These are phyloP conservation scores for Rubroboletus satanas DNA, from an alignment of 768 basidiomycete genomes.

Conservation along the genomic window DNA sequence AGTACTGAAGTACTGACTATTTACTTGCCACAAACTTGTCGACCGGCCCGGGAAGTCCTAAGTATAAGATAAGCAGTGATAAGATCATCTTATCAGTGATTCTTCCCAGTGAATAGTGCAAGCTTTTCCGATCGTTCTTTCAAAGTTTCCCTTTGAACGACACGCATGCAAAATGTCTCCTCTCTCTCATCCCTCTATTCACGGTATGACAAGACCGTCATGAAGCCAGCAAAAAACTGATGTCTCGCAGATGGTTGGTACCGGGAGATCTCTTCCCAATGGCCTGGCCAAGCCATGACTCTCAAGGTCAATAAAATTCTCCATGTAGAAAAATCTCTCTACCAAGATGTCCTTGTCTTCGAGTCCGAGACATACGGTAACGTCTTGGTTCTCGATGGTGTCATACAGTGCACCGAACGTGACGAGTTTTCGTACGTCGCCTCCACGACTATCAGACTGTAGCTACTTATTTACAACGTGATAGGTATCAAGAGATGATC, in stretches of 20 bases:
- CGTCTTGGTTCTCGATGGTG: constrained; percentile 91
- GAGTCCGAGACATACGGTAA: constrained; percentile 97
- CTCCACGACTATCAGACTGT: not conserved
- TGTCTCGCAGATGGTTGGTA: constrained; percentile 81
- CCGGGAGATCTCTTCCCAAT: constrained; percentile 90
- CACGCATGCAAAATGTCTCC: constrained; percentile 42
- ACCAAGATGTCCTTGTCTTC: constrained; percentile 97
- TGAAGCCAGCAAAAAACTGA: constrained; percentile 8
- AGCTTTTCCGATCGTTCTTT: not conserved
- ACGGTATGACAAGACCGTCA: constrained; percentile 32
- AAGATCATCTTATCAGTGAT: constrained; percentile 4
- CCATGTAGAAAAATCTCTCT: constrained; percentile 88
- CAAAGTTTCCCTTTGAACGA: not conserved
- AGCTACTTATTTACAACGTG: not conserved
- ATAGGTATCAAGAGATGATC: constrained; percentile 98
- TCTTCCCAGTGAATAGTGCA: not conserved
- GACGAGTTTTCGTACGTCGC: constrained; percentile 95
- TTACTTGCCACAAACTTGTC: not conserved
- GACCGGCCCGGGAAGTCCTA: too few species aligned
- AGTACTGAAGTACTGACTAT: not conserved
- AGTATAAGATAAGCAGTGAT: not conserved
- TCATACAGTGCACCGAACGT: constrained; percentile 95
- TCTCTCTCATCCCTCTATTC: constrained; percentile 54
- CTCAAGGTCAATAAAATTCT: constrained; percentile 94
- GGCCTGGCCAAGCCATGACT: constrained; percentile 97